phyloP scores from a whole-genome alignment of 768 basidiomycete genomes.

The Kwoniella botswanensis region DNA sequence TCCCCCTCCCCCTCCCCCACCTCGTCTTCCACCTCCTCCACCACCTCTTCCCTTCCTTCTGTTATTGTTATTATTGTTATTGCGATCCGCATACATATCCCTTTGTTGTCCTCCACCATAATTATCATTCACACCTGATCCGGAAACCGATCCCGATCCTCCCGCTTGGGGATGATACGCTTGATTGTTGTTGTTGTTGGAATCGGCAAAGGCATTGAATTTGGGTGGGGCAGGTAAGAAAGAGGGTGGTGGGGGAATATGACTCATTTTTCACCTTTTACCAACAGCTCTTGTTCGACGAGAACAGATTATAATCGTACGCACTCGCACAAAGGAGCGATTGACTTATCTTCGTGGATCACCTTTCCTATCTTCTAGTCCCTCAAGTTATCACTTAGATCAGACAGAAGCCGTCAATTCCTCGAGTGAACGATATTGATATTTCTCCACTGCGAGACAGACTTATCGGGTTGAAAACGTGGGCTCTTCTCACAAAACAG shows the following conservation, averaged over 20 bases:
- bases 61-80: background rate
- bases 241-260: constrained; percentile 24
- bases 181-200: background rate
- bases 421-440: too few relatives aligned
- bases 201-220: constrained; percentile 7
- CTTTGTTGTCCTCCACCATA: background rate
- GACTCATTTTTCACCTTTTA: constrained; percentile 16
- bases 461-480: too few relatives aligned
- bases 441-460: too few relatives aligned
- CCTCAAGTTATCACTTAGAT: too few relatives aligned
- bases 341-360: background rate
- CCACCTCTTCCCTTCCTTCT: constrained; percentile 14
- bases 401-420: too few relatives aligned
- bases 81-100: constrained; percentile 9
- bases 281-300: background rate
- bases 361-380: too few relatives aligned
- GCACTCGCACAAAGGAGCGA: background rate
- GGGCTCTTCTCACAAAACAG: background rate
- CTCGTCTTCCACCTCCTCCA: constrained; percentile 8
- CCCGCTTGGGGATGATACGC: background rate
- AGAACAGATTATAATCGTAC: background rate
- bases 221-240: constrained; percentile 22
- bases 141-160: background rate
- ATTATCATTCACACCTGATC: background rate
- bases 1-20: constrained; percentile 61